Conservation (phyloP, 768 basidiomycete genomes). For the Lentinula detonsa region DNA sequence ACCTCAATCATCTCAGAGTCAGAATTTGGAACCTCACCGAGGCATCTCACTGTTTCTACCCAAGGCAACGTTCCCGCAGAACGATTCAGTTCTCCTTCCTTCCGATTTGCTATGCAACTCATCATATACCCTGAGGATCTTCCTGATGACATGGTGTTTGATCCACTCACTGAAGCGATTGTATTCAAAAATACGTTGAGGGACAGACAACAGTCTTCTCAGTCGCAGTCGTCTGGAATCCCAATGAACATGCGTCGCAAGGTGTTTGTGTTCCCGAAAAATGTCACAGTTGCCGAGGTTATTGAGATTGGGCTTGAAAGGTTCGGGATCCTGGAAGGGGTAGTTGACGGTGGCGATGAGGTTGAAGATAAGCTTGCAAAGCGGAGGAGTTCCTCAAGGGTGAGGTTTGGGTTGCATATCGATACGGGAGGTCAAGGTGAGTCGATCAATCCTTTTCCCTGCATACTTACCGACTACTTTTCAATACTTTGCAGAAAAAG, state of each 20-base stretch:
- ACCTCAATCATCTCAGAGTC: constrained; percentile 12
- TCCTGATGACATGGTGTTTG: constrained; percentile 93
- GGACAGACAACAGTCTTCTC: constrained; percentile 38
- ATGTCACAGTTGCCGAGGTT: constrained; percentile 93
- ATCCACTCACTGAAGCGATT: constrained; percentile 88
- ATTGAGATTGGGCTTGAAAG: constrained; percentile 89
- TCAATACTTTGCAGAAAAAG: constrained; percentile 49
- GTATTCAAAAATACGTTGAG: constrained; percentile 76
- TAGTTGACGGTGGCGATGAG: constrained; percentile 93
- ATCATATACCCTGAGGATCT: constrained; percentile 87
- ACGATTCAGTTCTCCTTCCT: constrained; percentile 76
- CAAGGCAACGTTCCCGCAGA: constrained; percentile 52
- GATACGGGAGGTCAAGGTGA: constrained; percentile 58
- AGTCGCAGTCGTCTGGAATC: constrained; percentile 43
- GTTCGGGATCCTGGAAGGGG: constrained; percentile 95
- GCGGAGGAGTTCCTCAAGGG: constrained; percentile 68
- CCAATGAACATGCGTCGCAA: constrained; percentile 65
- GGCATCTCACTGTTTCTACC: constrained; percentile 34
- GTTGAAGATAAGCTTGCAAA: constrained; percentile 89
- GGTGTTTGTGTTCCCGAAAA: constrained; percentile 89
- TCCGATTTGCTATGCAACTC: constrained; percentile 81
- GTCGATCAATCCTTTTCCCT: constrained; percentile 15
- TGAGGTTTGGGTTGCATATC: constrained; percentile 77
- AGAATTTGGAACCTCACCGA: constrained; percentile 17
- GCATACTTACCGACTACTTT: constrained; percentile 1